These are phyloP conservation scores for Arthrinium puccinioides DNA, from an alignment of 2,329 filamentous ascomycete genomes.

Conservation along the genomic window DNA sequence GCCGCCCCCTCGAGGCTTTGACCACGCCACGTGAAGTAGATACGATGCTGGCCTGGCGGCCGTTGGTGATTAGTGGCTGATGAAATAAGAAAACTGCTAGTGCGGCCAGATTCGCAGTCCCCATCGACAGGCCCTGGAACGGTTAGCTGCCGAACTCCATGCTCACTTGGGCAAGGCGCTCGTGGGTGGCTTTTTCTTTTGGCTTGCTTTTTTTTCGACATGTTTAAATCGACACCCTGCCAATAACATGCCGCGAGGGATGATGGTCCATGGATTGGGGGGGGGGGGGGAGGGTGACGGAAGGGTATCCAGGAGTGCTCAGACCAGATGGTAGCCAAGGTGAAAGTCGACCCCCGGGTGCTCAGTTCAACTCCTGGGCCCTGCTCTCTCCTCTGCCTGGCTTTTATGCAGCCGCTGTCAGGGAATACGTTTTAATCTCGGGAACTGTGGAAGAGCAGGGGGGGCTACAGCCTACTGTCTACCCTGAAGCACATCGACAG, in stretches of 20 bases:
- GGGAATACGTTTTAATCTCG: conserved; percentile 2
- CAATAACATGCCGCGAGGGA: background rate
- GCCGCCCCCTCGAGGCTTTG: background rate
- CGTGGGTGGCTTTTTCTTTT: conserved; percentile 1
- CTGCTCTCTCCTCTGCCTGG: background rate
- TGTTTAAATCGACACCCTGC: background rate
- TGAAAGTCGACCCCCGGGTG: conserved; percentile 1
- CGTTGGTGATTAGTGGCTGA: conserved; percentile 1
- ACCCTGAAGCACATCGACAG: conserved; percentile 2
- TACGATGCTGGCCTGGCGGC: background rate
- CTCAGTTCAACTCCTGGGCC: background rate
- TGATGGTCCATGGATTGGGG: background rate
- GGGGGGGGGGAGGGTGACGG: background rate
- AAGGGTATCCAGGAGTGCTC: background rate
- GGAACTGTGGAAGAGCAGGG: background rate
- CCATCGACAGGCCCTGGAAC: background rate
- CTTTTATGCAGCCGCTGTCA: conserved; percentile 1
- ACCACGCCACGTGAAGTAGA: conserved; percentile 2
- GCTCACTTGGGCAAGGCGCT: conserved; percentile 1
- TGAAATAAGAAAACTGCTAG: background rate
- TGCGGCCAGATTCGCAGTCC: background rate
- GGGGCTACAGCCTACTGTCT: background rate
- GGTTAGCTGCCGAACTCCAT: conserved; percentile 3
- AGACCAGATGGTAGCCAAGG: background rate
- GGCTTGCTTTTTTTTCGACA: background rate